Percentiles rank a stretch among this genome's conserved stretches.
These are phyloP conservation scores for Ceratocystis colombiana DNA, from an alignment of 2,329 filamentous ascomycete genomes.

Conservation along the genomic window DNA sequence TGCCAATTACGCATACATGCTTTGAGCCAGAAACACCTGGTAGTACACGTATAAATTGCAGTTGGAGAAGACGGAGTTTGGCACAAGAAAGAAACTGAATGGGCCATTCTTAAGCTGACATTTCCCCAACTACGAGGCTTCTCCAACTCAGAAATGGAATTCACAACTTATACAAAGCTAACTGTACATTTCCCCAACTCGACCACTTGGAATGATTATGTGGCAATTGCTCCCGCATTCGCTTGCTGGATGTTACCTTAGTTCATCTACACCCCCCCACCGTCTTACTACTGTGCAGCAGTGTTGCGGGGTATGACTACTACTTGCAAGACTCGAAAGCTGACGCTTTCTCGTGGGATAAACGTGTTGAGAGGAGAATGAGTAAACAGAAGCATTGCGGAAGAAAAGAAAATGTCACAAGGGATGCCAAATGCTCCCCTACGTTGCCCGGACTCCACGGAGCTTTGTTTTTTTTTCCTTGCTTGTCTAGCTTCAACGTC, in stretches of 20 bases:
- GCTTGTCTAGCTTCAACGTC: background rate
- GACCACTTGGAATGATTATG: background rate
- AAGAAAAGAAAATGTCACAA: background rate
- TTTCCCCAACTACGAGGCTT: too few relatives aligned
- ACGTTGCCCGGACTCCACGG: background rate
- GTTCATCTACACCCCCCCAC: background rate
- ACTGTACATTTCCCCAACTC: background rate
- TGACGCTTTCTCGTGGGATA: background rate
- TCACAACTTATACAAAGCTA: too few relatives aligned
- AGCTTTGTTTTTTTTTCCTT: background rate
- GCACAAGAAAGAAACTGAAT: too few relatives aligned
- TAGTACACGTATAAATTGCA: constrained; percentile 1
- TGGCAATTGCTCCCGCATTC: background rate
- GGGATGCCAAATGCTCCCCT: background rate
- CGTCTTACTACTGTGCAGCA: too few relatives aligned
- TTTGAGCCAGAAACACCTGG: background rate
- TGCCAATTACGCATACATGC: background rate
- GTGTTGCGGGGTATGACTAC: too few relatives aligned
- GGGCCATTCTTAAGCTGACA: too few relatives aligned
- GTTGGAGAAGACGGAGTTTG: background rate
- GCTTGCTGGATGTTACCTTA: background rate
- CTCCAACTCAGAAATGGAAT: too few relatives aligned
- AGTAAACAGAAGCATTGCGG: background rate
- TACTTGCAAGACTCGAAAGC: too few relatives aligned
- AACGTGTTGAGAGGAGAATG: background rate